Evolutionary conservation across 176 grass and related monocot genomes (phyloP), one percentile per base, ranked within the genome.

Genomic region (Avena sativa): DNA sequence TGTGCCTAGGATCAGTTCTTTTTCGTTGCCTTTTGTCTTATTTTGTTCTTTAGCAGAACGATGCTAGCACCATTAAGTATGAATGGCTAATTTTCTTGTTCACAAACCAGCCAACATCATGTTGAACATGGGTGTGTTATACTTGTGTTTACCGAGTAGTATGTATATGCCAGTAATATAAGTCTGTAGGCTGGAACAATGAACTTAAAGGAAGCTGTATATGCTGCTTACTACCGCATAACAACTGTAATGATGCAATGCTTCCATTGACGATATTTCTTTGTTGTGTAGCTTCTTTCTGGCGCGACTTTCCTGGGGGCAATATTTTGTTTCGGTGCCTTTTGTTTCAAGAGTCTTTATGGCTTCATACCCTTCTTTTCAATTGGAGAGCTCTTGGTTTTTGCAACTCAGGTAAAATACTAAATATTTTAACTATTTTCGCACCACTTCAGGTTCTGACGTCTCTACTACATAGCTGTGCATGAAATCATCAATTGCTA

Each of bases 341-440:
- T 99, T 89, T 99, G 97, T 87, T 99, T 99, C 89, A 96, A 87
- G 88, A 99, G 94, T 89, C 97, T 99, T 26, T 99, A 93, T 79
- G 97, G 97, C 74, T 99, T 96, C 86, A 96, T 99, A 85, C 76
- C 77, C 48, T 96, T 91, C 60, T 99, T 99, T 72, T 82, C 89
- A 26, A 16, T 96, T 48, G 97, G 97, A 61, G 97, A 99, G 78
- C 86, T 99, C 78, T 90, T 94, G 40, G 92, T 99, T 76, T 99
- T 99, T 86, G 97, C 94, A 44, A 99, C 97, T 91, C 97, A 99
- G 94, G 97, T 96, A 87, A 74, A 83, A 36, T 69, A 47, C 28
- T 77, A 70, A 46, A 8, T 74, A 79, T 9, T 5, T 80, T 53
- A 30, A 69, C 46, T 23, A 79, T 71, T 86, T 79, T 53, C 11